phyloP scores from a whole-genome alignment of 257 asterid species.

The Apocynum venetum region DNA sequence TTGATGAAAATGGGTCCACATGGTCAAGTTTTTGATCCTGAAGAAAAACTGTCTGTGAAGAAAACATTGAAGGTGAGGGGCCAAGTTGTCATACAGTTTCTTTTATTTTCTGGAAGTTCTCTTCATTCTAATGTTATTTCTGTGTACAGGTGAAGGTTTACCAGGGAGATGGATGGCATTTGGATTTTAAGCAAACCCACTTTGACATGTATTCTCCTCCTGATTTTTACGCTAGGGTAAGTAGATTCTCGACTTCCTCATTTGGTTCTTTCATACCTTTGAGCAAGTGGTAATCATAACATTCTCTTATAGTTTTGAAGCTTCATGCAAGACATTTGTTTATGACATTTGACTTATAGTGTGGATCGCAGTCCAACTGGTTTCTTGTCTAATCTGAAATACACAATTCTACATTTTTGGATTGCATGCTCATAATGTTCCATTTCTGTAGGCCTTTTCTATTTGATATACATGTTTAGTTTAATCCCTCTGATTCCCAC shows the following conservation, averaged over 20 bases:
- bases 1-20: slow-evolving; percentile 44
- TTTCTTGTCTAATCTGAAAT: neutral
- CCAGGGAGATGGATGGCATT: slow-evolving; percentile 94
- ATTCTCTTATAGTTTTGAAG: neutral
- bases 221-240: slow-evolving; percentile 82
- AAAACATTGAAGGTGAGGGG: slow-evolving; percentile 56
- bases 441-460: neutral
- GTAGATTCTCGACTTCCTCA: neutral
- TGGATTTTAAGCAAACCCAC: slow-evolving; percentile 89
- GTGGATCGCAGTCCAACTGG: neutral
- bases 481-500: neutral
- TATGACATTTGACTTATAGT: neutral
- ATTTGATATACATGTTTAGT: neutral
- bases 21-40: slow-evolving; percentile 48
- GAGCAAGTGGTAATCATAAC: neutral
- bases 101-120: slow-evolving; percentile 9
- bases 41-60: slow-evolving; percentile 44
- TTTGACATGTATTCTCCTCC: slow-evolving; percentile 84
- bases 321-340: neutral
- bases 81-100: neutral
- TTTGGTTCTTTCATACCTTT: neutral
- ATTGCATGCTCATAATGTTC: neutral
- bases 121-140: slow-evolving; percentile 12
- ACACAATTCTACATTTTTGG: neutral
- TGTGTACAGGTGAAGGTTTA: slow-evolving; percentile 67